Evolutionary conservation across 2,329 filamentous ascomycete genomes (phyloP).

Genomic region (Aspergillus quadricinctus): DNA sequence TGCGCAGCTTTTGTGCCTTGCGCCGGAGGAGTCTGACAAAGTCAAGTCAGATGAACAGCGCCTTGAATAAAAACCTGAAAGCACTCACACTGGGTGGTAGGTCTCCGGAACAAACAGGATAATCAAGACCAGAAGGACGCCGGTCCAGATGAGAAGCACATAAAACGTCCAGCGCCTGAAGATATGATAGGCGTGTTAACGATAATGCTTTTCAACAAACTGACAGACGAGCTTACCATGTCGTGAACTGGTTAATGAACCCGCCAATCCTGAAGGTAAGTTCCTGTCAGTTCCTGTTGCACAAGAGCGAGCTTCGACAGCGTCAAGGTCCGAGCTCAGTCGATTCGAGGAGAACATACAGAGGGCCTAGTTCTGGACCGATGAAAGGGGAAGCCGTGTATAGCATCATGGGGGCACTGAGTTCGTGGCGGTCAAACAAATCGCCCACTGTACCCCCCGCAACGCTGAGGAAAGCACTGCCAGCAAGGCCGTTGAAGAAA

Average conservation of each 20-base stretch:
- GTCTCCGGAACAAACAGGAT: conserved; percentile 78
- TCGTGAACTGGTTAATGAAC: conserved; percentile 72
- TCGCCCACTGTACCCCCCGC: conserved; percentile 84
- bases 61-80: not conserved
- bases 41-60: conserved; percentile 36
- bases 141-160: conserved; percentile 76
- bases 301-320: not conserved
- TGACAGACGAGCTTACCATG: conserved; percentile 48
- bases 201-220: not conserved
- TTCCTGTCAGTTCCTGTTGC: conserved; percentile 7
- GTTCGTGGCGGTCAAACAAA: conserved; percentile 63
- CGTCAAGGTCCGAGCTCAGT: not conserved
- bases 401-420: conserved; percentile 79
- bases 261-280: conserved; percentile 56
- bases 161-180: conserved; percentile 74
- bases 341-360: conserved; percentile 28
- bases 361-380: conserved; percentile 53
- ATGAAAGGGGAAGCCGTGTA: conserved; percentile 63
- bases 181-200: conserved; percentile 7
- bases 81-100: conserved; percentile 57
- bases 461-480: conserved; percentile 58
- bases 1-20: conserved; percentile 66
- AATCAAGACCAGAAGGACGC: conserved; percentile 60
- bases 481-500: conserved; percentile 57
- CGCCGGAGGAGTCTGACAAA: conserved; percentile 54